Evolutionary conservation across 176 grass and related monocot species (phyloP), one percentile per base, ranked within the genome.

Genomic region (Oryza nivara): DNA sequence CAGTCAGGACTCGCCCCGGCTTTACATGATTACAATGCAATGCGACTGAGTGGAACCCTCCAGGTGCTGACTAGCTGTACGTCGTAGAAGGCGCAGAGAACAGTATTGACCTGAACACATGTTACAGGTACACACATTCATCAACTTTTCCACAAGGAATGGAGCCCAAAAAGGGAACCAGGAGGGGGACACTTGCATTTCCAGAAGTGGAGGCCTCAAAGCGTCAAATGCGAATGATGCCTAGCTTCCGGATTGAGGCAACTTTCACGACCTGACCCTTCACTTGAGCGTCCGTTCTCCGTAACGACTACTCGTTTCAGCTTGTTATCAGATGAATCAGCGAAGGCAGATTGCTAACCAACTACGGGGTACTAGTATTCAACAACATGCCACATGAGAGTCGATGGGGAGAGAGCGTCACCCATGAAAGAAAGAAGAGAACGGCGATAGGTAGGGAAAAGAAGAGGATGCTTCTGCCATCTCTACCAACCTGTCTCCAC

Each of bases 401-500:
- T 49, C 40, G 14, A 54, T 40, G 5, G n/a, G 43, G 6, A 2
- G 38, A 72, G 49, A 54, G 66, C 75, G 64, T 43, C 84, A 34
- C 45, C 60, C 40, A 14, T 11, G 19, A 69, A 6, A 34, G 9
- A 47, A 45, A 41, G 40, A 41, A 41, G 40, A 41, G 36, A 63
- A 36, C 7, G 3, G 19, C 4, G 40, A 71, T 10, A 0, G 56
- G 25, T 76, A 19, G 47, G 11, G 15, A 34, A 44, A 40, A 16
- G 20, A 22, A 38, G 73, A 66, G 22, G 68, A 47, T 9, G 20
- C 19, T 65, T 11, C 40, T 72, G 41, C 52, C 51, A 65, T 48
- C 17, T 34, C 74, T 77, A 80, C 81, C 87, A 80, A 88, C 87
- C 75, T 88, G 81, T 84, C 47, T 34, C 87, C 87, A 68, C 69